Conservation (phyloP, 495 filamentous ascomycete species). For the Pseudoneurospora amorphoporcata region DNA sequence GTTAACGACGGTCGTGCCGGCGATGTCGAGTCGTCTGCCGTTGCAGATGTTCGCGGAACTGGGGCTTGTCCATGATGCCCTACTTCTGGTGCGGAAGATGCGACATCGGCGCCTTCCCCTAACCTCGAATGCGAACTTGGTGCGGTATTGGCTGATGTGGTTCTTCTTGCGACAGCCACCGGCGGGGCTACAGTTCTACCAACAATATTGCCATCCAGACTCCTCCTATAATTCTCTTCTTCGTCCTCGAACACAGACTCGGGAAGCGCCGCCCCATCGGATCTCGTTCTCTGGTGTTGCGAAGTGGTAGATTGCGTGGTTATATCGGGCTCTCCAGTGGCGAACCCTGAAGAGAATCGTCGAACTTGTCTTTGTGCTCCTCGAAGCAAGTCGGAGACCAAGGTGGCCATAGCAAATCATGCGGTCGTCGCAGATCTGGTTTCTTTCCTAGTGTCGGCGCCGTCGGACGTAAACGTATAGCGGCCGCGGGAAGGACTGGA, state of each 20-base stretch:
- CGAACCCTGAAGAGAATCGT: slow-evolving; percentile 46
- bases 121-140: neutral
- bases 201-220: neutral
- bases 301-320: neutral
- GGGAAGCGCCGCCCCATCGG: neutral
- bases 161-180: neutral
- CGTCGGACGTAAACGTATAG: neutral
- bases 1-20: neutral
- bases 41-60: neutral
- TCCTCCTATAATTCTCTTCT: neutral
- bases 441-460: neutral
- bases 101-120: neutral
- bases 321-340: slow-evolving; percentile 18
- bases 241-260: slow-evolving; percentile 13
- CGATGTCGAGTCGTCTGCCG: neutral
- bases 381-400: slow-evolving; percentile 52
- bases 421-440: neutral
- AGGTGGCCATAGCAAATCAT: slow-evolving; percentile 53
- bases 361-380: slow-evolving; percentile 48
- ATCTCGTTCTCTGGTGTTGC: slow-evolving; percentile 12
- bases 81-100: neutral
- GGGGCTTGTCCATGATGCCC: neutral
- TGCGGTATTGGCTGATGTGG: neutral
- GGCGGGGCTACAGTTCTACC: neutral
- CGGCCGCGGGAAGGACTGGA: slow-evolving; percentile 2